phyloP scores from a whole-genome alignment of 2,329 filamentous ascomycete genomes.

The Cladosporium sp. region DNA sequence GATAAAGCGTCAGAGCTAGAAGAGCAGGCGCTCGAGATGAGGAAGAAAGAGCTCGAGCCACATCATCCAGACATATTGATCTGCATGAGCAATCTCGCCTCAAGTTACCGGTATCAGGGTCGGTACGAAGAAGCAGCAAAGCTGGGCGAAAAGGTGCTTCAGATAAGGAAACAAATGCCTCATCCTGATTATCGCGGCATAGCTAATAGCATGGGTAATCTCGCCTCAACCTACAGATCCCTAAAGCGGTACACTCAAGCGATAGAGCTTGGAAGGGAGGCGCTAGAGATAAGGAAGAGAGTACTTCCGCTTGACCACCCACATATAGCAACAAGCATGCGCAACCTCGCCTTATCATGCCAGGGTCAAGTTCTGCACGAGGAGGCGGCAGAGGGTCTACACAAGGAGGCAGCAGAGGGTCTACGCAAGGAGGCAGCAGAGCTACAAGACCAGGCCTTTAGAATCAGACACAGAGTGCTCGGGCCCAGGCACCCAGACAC shows the following conservation, averaged over 20 bases:
- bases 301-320: not conserved
- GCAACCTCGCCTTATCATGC: conserved; percentile 17
- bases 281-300: not conserved
- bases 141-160: not conserved
- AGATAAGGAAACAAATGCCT: not conserved
- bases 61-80: conserved; percentile 20
- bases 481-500: conserved; percentile 21
- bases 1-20: conserved; percentile 18
- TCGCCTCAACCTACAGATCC: conserved; percentile 8
- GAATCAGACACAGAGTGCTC: conserved; percentile 9
- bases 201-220: conserved; percentile 4
- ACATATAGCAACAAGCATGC: conserved; percentile 13
- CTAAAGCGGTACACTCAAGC: conserved; percentile 16
- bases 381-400: conserved; percentile 15
- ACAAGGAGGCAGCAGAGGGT: conserved; percentile 1
- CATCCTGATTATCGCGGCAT: not conserved
- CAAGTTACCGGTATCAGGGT: conserved; percentile 17
- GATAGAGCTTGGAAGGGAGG: conserved; percentile 16
- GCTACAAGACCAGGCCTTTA: not conserved
- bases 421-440: conserved; percentile 21
- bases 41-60: conserved; percentile 12
- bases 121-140: conserved; percentile 21
- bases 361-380: conserved; percentile 8
- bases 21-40: not conserved
- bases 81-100: conserved; percentile 20